phyloP scores from a whole-genome alignment of 1,284 basidiomycete species.

The Mycosarcoma maydis region DNA sequence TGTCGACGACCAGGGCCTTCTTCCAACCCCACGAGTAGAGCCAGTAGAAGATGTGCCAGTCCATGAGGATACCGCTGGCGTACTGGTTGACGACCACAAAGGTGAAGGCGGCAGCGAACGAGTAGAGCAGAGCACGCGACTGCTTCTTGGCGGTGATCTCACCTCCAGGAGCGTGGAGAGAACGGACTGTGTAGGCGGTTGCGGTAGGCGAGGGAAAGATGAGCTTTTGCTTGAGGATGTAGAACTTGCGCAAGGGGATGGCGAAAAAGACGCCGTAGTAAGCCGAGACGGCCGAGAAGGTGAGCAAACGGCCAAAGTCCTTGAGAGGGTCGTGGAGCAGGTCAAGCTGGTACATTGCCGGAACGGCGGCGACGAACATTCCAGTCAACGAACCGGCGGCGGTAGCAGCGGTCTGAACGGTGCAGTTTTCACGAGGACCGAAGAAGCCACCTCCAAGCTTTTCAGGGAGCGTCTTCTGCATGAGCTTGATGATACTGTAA shows the following conservation, averaged over 20 bases:
- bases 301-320: slow-evolving; percentile 68
- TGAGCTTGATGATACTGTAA: slow-evolving; percentile 74
- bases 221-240: slow-evolving; percentile 76
- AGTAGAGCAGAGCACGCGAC: slow-evolving; percentile 71
- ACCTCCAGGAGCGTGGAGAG: slow-evolving; percentile 70
- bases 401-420: slow-evolving; percentile 59
- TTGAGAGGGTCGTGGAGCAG: slow-evolving; percentile 49
- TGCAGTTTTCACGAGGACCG: slow-evolving; percentile 76
- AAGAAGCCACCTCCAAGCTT: slow-evolving; percentile 73
- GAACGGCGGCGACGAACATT: slow-evolving; percentile 75
- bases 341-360: slow-evolving; percentile 74
- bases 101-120: slow-evolving; percentile 71
- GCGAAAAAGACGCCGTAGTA: slow-evolving; percentile 78
- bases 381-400: slow-evolving; percentile 69
- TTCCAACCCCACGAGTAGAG: slow-evolving; percentile 75
- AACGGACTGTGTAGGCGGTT: slow-evolving; percentile 76
- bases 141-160: slow-evolving; percentile 72
- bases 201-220: slow-evolving; percentile 78
- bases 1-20: slow-evolving; percentile 73
- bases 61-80: slow-evolving; percentile 73
- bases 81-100: slow-evolving; percentile 74
- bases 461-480: slow-evolving; percentile 71
- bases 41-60: slow-evolving; percentile 74
- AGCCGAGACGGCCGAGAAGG: slow-evolving; percentile 72
- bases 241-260: slow-evolving; percentile 74